Percentiles rank a stretch among this genome's conserved stretches.
phyloP scores from a whole-genome alignment of 345 rosid genomes.

The Firmiana major region DNA sequence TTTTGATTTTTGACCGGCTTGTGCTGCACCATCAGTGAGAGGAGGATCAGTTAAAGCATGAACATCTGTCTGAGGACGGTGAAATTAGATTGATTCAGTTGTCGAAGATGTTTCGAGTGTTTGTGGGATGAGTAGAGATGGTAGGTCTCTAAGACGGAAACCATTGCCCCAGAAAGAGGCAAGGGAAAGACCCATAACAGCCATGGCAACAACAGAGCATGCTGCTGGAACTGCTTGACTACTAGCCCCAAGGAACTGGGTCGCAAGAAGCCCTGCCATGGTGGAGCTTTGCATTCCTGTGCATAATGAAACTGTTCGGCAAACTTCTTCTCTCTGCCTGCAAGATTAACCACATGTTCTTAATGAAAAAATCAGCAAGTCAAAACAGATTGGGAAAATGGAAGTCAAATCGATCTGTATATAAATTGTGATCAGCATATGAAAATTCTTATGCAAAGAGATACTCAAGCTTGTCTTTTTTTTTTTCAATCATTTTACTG shows the following conservation, averaged over 20 bases:
- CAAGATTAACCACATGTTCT: constrained; percentile 4
- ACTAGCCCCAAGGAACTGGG: constrained; percentile 79
- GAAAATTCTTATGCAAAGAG: neutral
- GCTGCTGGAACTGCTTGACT: constrained; percentile 95
- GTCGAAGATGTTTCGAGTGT: neutral
- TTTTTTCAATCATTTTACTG: neutral
- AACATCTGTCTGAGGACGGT: neutral
- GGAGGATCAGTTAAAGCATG: neutral
- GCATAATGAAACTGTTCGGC: constrained; percentile 84
- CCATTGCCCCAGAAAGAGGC: constrained; percentile 93
- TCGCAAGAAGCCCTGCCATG: constrained; percentile 83
- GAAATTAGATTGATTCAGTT: neutral
- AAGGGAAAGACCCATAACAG: constrained; percentile 91
- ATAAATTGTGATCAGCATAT: neutral
- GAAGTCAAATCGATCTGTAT: neutral
- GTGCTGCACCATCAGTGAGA: neutral
- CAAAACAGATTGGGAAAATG: neutral
- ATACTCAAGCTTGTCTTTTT: neutral
- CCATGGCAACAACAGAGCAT: constrained; percentile 95
- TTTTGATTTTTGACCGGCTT: neutral
- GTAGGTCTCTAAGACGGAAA: constrained; percentile 55
- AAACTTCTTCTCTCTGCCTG: constrained; percentile 89
- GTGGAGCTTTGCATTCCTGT: constrained; percentile 99
- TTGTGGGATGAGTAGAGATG: constrained; percentile 33
- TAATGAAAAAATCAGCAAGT: neutral